Conservation (phyloP, 345 rosid species). For the Lepidium didymum region DNA sequence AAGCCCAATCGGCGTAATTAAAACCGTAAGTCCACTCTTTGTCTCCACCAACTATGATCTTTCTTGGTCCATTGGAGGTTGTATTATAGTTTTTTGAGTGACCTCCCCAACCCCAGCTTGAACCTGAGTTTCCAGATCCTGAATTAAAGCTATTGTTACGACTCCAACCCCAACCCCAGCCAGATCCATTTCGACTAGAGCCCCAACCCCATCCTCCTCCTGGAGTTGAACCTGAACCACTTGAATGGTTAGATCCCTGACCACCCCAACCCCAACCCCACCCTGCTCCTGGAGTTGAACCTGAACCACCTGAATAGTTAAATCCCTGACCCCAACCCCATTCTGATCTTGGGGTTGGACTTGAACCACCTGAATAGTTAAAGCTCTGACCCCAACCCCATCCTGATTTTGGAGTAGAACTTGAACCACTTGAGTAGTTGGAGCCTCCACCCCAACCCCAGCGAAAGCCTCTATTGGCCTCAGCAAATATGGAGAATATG, state of each 20-base stretch:
- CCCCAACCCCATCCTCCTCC: constrained; percentile 9
- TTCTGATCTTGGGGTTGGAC: neutral
- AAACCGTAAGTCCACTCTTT: constrained; percentile 60
- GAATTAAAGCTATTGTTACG: neutral
- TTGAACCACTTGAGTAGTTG: constrained; percentile 23
- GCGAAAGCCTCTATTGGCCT: constrained; percentile 21
- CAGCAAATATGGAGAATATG: constrained; percentile 8
- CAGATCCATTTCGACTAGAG: neutral
- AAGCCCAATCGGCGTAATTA: constrained; percentile 58
- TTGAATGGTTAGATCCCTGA: constrained; percentile 23
- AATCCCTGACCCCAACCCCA: constrained; percentile 26
- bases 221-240: neutral
- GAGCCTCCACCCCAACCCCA: constrained; percentile 27
- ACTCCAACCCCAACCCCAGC: constrained; percentile 13
- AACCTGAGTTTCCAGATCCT: neutral
- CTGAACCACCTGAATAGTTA: constrained; percentile 14
- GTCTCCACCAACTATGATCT: constrained; percentile 57
- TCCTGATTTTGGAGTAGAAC: neutral
- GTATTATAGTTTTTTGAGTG: constrained; percentile 10
- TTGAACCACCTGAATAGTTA: constrained; percentile 24
- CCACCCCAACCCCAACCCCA: constrained; percentile 22
- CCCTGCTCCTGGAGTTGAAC: neutral
- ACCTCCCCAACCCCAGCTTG: constrained; percentile 17
- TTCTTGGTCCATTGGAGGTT: constrained; percentile 25
- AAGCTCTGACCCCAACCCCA: constrained; percentile 22